Evolutionary conservation across 306 rosid species (phyloP).

Genomic region (Acmispon strigosus): DNA sequence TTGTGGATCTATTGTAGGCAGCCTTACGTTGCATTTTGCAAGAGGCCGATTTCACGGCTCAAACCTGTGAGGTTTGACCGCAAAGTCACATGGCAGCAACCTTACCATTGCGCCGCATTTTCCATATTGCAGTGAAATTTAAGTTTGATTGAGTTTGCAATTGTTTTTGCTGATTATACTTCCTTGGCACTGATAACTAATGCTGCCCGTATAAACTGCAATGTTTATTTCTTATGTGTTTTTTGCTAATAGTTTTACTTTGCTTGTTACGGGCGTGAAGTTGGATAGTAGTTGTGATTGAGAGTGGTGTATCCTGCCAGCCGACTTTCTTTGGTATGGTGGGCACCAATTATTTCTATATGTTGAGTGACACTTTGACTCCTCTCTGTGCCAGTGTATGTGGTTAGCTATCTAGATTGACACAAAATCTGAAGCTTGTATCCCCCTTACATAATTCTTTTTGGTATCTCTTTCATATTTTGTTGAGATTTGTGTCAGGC

Average conservation of each 20-base stretch:
- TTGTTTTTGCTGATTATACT: background rate
- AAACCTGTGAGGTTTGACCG: too few species aligned
- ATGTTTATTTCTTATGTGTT: background rate
- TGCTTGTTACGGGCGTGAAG: background rate
- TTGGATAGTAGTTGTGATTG: background rate
- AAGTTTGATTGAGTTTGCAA: background rate
- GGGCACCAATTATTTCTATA: background rate
- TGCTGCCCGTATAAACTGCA: background rate
- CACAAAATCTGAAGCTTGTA: background rate
- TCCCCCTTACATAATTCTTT: background rate
- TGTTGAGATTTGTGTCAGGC: background rate
- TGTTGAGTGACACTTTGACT: background rate
- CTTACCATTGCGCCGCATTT: background rate
- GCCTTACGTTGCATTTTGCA: too few species aligned
- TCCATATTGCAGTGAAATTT: background rate
- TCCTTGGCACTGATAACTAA: background rate
- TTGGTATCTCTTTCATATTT: background rate
- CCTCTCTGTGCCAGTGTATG: background rate
- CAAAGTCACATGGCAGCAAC: too few species aligned
- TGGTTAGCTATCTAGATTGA: background rate
- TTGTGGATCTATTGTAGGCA: too few species aligned
- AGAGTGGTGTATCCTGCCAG: background rate
- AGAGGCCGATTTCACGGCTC: too few species aligned
- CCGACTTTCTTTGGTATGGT: background rate
- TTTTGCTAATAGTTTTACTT: conserved; percentile 7